A percentile compares a stretch with the other conserved stretches of the same genome.
phyloP scores from a whole-genome alignment of 371 early-diverging fungal genomes.

The Mucor ambiguus region DNA sequence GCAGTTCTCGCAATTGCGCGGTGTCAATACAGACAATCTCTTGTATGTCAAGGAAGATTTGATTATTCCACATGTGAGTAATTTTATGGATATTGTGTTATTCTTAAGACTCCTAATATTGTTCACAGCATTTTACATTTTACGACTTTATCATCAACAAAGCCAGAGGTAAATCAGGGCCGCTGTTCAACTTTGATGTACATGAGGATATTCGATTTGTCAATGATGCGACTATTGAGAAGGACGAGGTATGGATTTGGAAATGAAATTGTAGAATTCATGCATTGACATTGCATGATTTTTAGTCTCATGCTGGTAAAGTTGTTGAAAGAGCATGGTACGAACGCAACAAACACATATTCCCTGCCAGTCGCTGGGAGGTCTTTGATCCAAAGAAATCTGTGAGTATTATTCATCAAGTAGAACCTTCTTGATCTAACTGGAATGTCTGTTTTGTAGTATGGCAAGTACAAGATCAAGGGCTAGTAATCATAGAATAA shows the following conservation, averaged over 20 bases:
- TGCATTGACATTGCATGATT: not conserved
- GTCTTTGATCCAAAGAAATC: slow-evolving; percentile 88
- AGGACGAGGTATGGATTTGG: slow-evolving; percentile 66
- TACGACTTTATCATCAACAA: slow-evolving; percentile 97
- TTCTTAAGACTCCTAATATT: not conserved
- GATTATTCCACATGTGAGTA: slow-evolving; percentile 89
- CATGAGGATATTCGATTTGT: slow-evolving; percentile 91
- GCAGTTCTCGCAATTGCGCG: slow-evolving; percentile 82
- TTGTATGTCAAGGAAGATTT: slow-evolving; percentile 95
- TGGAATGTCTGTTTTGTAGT: slow-evolving; percentile 40
- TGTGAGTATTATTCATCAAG: slow-evolving; percentile 31
- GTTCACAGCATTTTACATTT: slow-evolving; percentile 83
- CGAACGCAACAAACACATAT: slow-evolving; percentile 96
- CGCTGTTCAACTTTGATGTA: slow-evolving; percentile 92
- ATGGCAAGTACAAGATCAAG: slow-evolving; percentile 71
- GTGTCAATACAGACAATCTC: slow-evolving; percentile 84
- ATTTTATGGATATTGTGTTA: not conserved
- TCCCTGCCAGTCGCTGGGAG: slow-evolving; percentile 95
- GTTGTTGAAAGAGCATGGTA: slow-evolving; percentile 94
- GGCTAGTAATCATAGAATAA: not conserved
- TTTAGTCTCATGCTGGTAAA: slow-evolving; percentile 92
- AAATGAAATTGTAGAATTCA: not conserved
- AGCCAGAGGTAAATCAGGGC: slow-evolving; percentile 95
- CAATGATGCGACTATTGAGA: slow-evolving; percentile 86
- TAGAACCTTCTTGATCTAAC: not conserved